Percentiles rank a stretch among this genome's conserved stretches.
These are phyloP conservation scores for Penicillium sp. DNA, from an alignment of 2,329 filamentous ascomycete genomes.

Conservation along the genomic window DNA sequence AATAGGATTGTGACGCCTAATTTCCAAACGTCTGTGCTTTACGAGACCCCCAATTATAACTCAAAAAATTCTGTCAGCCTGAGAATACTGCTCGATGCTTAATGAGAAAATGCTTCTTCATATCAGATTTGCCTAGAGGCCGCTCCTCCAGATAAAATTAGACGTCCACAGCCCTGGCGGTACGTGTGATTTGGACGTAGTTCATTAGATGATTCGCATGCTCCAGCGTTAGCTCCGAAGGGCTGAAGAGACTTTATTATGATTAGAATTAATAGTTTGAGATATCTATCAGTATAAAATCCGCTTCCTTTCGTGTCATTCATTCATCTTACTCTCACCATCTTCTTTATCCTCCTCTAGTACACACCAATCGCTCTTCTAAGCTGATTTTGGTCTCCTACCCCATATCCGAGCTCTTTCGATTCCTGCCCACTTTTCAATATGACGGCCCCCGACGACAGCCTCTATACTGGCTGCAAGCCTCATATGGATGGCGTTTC, in stretches of 20 bases:
- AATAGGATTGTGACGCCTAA: not conserved
- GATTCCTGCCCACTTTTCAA: not conserved
- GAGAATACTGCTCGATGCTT: not conserved
- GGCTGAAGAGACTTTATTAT: not conserved
- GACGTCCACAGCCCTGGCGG: not conserved
- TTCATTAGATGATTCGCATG: not conserved
- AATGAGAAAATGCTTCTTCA: not conserved
- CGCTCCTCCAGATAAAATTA: not conserved
- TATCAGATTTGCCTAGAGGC: not conserved
- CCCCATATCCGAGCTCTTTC: too few relatives aligned
- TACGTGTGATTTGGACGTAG: not conserved
- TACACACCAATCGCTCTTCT: not conserved
- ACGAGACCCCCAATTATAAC: not conserved
- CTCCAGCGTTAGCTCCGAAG: not conserved
- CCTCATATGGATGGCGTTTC: conserved; percentile 23
- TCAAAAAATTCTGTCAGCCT: not conserved
- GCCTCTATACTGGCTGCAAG: conserved; percentile 22
- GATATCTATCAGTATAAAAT: not conserved
- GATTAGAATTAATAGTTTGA: not conserved
- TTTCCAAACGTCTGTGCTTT: not conserved
- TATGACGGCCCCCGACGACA: not conserved
- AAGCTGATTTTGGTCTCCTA: not conserved
- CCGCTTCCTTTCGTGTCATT: not conserved
- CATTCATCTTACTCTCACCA: not conserved
- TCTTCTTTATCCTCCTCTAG: not conserved